Conservation (phyloP, 352 stramenopile species). For the Phytophthora meadii region DNA sequence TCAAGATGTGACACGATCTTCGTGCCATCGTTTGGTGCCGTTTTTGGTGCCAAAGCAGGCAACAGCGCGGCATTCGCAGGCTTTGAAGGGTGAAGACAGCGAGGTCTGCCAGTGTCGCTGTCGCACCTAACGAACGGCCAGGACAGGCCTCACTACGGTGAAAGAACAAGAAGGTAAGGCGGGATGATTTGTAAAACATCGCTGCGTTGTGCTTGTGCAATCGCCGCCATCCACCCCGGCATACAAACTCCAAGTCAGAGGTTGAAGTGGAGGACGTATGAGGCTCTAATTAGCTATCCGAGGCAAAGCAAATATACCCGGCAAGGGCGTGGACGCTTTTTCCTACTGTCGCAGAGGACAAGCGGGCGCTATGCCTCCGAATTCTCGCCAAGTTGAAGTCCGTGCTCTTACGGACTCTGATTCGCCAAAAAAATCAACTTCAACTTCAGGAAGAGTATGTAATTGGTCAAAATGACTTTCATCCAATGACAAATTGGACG, state of each 20-base stretch:
- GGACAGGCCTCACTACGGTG: too few relatives aligned
- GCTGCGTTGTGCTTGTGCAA: conserved; percentile 27
- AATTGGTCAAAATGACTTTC: conserved; percentile 41
- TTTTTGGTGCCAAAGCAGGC: conserved; percentile 12
- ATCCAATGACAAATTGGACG: background rate
- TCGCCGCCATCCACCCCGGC: conserved; percentile 17
- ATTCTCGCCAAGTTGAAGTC: conserved; percentile 42
- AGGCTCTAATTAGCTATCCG: conserved; percentile 12
- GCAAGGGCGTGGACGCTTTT: conserved; percentile 2
- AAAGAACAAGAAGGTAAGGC: background rate
- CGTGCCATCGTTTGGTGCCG: conserved; percentile 13
- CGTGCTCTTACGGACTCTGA: background rate
- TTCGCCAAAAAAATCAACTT: conserved; percentile 48
- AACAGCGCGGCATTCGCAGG: background rate
- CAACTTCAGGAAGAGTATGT: conserved; percentile 10
- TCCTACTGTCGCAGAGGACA: background rate
- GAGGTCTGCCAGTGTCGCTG: conserved; percentile 1
- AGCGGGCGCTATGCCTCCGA: conserved; percentile 5
- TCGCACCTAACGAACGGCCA: background rate
- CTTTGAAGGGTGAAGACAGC: conserved; percentile 2
- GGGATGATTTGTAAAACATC: conserved; percentile 32
- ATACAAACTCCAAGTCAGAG: conserved; percentile 35
- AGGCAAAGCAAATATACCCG: background rate
- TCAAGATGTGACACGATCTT: conserved; percentile 32
- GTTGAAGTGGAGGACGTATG: conserved; percentile 23